These are phyloP conservation scores for Metschnikowia sp. DNA, from an alignment of 805 yeast species.

Conservation along the genomic window DNA sequence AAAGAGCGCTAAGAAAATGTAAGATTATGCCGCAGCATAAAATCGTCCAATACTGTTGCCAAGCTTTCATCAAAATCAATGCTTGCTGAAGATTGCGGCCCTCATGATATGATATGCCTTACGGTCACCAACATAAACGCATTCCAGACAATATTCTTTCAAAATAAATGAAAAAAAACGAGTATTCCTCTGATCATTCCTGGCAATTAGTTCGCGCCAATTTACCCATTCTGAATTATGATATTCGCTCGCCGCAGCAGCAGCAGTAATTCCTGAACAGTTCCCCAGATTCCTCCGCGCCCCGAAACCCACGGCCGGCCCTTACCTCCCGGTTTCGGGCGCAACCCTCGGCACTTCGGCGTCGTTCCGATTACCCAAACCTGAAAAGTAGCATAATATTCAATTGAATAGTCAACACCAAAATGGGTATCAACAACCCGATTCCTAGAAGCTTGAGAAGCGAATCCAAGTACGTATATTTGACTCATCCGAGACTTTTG, in stretches of 20 bases:
- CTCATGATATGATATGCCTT: too few relatives aligned
- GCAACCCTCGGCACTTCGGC: neutral
- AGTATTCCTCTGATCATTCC: neutral
- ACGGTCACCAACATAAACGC: too few relatives aligned
- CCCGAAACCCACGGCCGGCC: neutral
- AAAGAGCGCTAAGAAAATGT: too few relatives aligned
- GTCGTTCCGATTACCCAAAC: neutral
- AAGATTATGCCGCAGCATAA: too few relatives aligned
- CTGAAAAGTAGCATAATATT: too few relatives aligned
- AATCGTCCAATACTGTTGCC: too few relatives aligned
- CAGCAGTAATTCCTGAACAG: neutral
- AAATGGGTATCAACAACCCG: slow-evolving; percentile 78
- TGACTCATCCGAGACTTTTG: too few relatives aligned
- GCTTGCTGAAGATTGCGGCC: too few relatives aligned
- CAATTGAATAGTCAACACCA: neutral
- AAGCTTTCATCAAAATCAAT: too few relatives aligned
- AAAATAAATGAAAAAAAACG: neutral
- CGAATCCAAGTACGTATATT: slow-evolving; percentile 70
- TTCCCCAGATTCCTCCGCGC: slow-evolving; percentile 3
- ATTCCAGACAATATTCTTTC: neutral
- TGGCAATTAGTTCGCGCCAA: too few relatives aligned
- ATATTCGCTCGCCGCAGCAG: neutral
- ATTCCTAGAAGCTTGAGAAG: slow-evolving; percentile 84
- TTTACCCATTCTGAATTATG: too few relatives aligned
- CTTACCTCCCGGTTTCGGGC: neutral